phyloP scores from a whole-genome alignment of 257 asterid genomes.

The Dorcoceras hygrometricum region DNA sequence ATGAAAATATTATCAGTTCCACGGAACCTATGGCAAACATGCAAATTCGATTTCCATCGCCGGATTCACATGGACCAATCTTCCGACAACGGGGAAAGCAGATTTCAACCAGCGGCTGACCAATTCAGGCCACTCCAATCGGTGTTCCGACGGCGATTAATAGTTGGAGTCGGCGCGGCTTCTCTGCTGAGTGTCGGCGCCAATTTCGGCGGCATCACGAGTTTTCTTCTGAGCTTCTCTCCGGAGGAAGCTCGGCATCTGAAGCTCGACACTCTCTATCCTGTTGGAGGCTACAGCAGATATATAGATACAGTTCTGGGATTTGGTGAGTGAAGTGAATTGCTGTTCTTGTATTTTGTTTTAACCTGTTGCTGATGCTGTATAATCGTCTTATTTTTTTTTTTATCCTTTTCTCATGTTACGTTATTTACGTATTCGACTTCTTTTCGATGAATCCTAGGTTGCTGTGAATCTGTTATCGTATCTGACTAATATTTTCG shows the following conservation, averaged over 20 bases:
- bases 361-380: too few relatives aligned
- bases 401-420: too few relatives aligned
- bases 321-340: conserved; percentile 62
- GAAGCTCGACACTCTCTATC: conserved; percentile 77
- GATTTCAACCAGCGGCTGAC: conserved; percentile 40
- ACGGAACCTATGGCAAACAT: conserved; percentile 6
- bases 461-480: too few relatives aligned
- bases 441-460: too few relatives aligned
- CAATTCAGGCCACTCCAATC: conserved; percentile 62
- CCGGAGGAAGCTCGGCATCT: conserved; percentile 68
- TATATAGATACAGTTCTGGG: conserved; percentile 62
- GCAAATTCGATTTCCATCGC: conserved; percentile 21
- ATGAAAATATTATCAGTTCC: neutral
- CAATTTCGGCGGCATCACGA: conserved; percentile 74
- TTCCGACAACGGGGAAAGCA: conserved; percentile 37
- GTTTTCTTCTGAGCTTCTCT: conserved; percentile 65
- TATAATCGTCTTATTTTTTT: too few relatives aligned
- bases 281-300: conserved; percentile 65
- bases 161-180: conserved; percentile 62
- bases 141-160: conserved; percentile 66
- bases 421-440: too few relatives aligned
- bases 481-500: too few relatives aligned
- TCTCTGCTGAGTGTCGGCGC: conserved; percentile 70
- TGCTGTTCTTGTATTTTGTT: neutral
- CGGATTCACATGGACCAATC: conserved; percentile 43